A percentile compares a stretch with the other conserved stretches of the same genome.
These are phyloP conservation scores for Paraglomus occultum DNA, from an alignment of 192 early-diverging fungal species.

Conservation along the genomic window DNA sequence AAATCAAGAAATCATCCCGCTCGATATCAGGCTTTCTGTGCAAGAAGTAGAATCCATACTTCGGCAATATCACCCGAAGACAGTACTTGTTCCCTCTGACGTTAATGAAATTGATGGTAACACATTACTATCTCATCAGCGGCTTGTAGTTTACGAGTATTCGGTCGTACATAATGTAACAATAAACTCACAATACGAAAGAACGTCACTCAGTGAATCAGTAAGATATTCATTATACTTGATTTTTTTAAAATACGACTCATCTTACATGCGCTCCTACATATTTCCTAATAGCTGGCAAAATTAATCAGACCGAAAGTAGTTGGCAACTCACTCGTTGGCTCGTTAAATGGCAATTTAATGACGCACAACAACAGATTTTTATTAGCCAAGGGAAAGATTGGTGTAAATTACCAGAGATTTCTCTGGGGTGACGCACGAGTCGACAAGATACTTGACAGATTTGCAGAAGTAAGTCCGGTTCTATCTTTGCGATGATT, in stretches of 20 bases:
- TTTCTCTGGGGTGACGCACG: not conserved
- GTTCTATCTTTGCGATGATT: not conserved
- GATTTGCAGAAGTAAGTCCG: not conserved
- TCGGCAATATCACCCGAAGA: slow-evolving; percentile 33
- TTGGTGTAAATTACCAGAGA: not conserved
- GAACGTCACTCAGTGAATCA: not conserved
- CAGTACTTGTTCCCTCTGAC: slow-evolving; percentile 36
- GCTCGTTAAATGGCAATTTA: not conserved
- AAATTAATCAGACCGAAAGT: slow-evolving; percentile 3
- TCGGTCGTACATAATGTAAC: slow-evolving; percentile 15
- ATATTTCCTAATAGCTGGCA: slow-evolving; percentile 19
- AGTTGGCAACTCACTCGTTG: not conserved
- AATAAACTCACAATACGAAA: slow-evolving; percentile 8
- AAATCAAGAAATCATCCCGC: slow-evolving; percentile 28
- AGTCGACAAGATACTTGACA: not conserved
- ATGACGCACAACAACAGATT: not conserved
- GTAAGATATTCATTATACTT: not conserved
- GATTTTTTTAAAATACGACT: not conserved
- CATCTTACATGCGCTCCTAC: not conserved
- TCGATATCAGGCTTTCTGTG: slow-evolving; percentile 39
- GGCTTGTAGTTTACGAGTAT: slow-evolving; percentile 1
- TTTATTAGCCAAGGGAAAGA: not conserved
- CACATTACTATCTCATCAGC: not conserved
- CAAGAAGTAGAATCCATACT: slow-evolving; percentile 38
- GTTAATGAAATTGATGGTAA: not conserved